Percentiles rank a stretch among this genome's conserved stretches.
Conservation (phyloP, 2,329 filamentous ascomycete species). For the Beauveria caledonica region DNA sequence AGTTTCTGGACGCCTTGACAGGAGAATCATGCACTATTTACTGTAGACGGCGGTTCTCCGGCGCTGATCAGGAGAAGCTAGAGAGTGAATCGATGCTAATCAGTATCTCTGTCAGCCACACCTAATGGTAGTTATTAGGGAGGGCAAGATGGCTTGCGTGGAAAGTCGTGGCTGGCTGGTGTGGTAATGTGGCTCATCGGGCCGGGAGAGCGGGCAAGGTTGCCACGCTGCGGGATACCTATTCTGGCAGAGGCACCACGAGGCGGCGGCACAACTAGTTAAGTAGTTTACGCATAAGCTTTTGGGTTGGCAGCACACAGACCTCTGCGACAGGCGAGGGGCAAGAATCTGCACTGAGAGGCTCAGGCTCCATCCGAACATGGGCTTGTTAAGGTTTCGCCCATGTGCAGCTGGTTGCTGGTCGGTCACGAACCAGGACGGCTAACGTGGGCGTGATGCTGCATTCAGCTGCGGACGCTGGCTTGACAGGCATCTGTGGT, state of each 20-base stretch:
- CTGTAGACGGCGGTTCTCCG: background rate
- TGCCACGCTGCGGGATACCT: slow-evolving; percentile 8
- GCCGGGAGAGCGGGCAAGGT: slow-evolving; percentile 1
- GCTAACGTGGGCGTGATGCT: background rate
- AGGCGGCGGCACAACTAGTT: background rate
- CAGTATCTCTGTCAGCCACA: background rate
- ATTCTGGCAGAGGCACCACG: background rate
- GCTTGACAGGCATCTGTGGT: background rate
- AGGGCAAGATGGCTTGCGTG: background rate
- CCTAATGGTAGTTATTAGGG: too few relatives aligned
- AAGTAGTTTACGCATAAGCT: background rate
- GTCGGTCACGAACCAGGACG: background rate
- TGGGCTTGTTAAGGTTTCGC: background rate
- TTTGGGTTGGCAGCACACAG: background rate
- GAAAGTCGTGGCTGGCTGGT: background rate
- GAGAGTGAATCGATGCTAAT: background rate
- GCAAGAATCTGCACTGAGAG: background rate
- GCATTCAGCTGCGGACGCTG: background rate
- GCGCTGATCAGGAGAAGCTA: background rate
- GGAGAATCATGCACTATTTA: too few relatives aligned
- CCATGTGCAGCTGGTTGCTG: background rate
- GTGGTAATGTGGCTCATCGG: slow-evolving; percentile 3
- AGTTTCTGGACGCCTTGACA: background rate
- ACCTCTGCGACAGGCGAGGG: background rate
- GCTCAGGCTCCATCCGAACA: background rate